Evolutionary conservation across 441 rosid species (phyloP).

Genomic region (Aleurites moluccanus): DNA sequence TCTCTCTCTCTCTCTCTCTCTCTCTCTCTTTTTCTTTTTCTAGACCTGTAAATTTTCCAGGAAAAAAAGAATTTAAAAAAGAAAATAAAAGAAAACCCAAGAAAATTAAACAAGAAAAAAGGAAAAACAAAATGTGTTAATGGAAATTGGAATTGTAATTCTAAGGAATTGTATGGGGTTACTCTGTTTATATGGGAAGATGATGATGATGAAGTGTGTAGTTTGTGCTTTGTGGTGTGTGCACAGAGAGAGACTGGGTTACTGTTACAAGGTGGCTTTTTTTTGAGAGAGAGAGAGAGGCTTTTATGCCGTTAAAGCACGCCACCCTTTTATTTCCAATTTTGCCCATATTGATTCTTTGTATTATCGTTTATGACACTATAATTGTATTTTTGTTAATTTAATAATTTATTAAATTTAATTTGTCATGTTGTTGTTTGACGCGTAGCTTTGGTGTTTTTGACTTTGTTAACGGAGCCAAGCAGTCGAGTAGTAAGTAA

Average conservation of each 20-base stretch:
- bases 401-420: too few relatives aligned
- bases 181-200: not conserved
- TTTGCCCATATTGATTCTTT: not conserved
- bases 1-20: constrained; percentile 11
- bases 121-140: not conserved
- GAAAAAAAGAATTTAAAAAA: not conserved
- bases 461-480: constrained; percentile 9
- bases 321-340: constrained; percentile 7
- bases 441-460: constrained; percentile 6
- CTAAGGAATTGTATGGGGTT: too few relatives aligned
- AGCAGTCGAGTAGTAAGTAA: not conserved
- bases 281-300: constrained; percentile 7
- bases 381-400: too few relatives aligned
- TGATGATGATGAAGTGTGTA: not conserved
- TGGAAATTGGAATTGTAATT: too few relatives aligned
- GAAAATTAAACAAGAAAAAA: not conserved
- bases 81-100: not conserved
- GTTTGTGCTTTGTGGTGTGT: constrained; percentile 5
- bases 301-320: constrained; percentile 17
- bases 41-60: constrained; percentile 7
- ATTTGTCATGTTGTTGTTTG: constrained; percentile 6
- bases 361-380: not conserved
- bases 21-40: constrained; percentile 7
- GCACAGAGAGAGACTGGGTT: not conserved
- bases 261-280: constrained; percentile 11